Evolutionary conservation across 495 filamentous ascomycete genomes (phyloP).

Genomic region (Tuber brumale): DNA sequence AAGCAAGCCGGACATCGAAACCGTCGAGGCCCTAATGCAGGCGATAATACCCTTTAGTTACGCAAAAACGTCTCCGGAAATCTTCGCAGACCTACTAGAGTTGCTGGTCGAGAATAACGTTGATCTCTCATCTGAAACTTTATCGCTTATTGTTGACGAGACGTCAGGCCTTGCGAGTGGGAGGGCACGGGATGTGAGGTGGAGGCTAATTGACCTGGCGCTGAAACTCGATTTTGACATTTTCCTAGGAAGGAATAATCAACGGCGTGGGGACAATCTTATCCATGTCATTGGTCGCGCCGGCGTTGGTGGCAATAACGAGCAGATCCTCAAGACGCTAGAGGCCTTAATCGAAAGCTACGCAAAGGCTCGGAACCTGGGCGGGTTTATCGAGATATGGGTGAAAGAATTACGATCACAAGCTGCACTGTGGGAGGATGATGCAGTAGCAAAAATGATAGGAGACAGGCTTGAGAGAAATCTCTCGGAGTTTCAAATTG

Average conservation of each 20-base stretch:
- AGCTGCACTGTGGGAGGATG: constrained; percentile 31
- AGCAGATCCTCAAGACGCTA: constrained; percentile 18
- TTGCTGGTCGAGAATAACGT: constrained; percentile 27
- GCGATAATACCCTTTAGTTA: constrained; percentile 9
- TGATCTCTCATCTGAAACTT: constrained; percentile 24
- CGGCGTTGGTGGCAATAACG: background rate
- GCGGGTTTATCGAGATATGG: constrained; percentile 32
- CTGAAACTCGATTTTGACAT: constrained; percentile 38
- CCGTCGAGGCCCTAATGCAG: constrained; percentile 26
- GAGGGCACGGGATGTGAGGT: constrained; percentile 14
- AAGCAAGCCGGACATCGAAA: constrained; percentile 19
- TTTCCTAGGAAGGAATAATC: constrained; percentile 29
- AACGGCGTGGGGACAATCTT: constrained; percentile 20
- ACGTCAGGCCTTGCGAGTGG: constrained; percentile 25
- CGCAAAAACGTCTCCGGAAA: constrained; percentile 12
- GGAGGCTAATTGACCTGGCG: constrained; percentile 26
- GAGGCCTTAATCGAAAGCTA: constrained; percentile 33
- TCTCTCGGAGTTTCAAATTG: constrained; percentile 25
- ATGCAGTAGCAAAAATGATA: constrained; percentile 25
- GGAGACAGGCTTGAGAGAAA: constrained; percentile 25
- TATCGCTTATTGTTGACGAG: constrained; percentile 25
- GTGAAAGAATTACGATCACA: constrained; percentile 14
- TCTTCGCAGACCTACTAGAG: constrained; percentile 24
- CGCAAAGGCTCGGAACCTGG: constrained; percentile 32
- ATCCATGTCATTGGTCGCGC: constrained; percentile 14